Percentiles rank a stretch among this genome's conserved stretches.
These are phyloP conservation scores for Leptographium lundbergii DNA, from an alignment of 2,329 filamentous ascomycete genomes.

Conservation along the genomic window DNA sequence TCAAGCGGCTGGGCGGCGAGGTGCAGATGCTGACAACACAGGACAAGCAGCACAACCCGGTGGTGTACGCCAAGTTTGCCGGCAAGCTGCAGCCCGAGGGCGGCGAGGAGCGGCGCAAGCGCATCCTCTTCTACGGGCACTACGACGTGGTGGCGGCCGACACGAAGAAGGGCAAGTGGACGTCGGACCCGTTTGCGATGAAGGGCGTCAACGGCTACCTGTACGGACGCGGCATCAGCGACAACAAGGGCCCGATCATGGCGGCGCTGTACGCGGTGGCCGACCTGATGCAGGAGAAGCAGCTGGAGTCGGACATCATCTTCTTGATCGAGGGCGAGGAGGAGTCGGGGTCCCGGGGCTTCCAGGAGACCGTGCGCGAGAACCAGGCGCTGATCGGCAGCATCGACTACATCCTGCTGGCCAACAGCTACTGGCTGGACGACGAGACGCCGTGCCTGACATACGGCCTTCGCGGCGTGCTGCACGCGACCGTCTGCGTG, in stretches of 20 bases:
- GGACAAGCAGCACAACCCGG: conserved; percentile 62
- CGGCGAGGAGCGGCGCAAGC: conserved; percentile 58
- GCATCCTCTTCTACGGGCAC: conserved; percentile 92
- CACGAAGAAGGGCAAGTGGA: conserved; percentile 70
- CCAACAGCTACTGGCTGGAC: conserved; percentile 98
- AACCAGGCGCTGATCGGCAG: conserved; percentile 78
- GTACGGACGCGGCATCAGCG: conserved; percentile 90
- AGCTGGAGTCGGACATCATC: conserved; percentile 73
- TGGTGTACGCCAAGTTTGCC: conserved; percentile 83
- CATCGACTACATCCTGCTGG: conserved; percentile 87
- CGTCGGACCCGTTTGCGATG: conserved; percentile 77
- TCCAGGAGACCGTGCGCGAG: conserved; percentile 66
- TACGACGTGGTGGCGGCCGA: conserved; percentile 95
- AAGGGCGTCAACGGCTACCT: conserved; percentile 83
- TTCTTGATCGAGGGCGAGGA: conserved; percentile 97
- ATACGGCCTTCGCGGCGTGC: conserved; percentile 83
- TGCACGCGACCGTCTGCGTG: conserved; percentile 83
- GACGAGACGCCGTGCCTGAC: conserved; percentile 92
- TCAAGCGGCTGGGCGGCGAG: conserved; percentile 81
- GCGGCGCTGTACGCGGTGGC: conserved; percentile 89
- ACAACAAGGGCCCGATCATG: conserved; percentile 94
- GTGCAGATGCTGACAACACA: conserved; percentile 86
- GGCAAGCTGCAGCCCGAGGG: conserved; percentile 48
- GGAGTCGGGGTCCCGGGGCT: conserved; percentile 85
- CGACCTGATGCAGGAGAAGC: conserved; percentile 73